These are phyloP conservation scores for Cyberlindnera petersonii DNA, from an alignment of 805 yeast genomes.

Conservation along the genomic window DNA sequence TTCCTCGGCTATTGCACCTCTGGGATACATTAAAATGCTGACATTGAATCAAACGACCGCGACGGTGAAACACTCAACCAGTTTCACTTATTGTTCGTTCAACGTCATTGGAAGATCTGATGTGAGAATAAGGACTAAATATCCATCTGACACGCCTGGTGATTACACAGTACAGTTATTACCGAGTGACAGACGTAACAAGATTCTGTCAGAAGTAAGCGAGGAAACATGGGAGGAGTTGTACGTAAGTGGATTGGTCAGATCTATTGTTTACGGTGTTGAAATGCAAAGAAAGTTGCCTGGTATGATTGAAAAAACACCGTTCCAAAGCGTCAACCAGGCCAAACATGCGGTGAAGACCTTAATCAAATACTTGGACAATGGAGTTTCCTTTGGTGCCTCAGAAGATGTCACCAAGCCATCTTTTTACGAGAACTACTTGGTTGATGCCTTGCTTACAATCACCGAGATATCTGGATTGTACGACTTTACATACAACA, in stretches of 20 bases:
- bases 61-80: slow-evolving; percentile 25
- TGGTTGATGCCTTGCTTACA: slow-evolving; percentile 66
- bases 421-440: slow-evolving; percentile 55
- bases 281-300: slow-evolving; percentile 54
- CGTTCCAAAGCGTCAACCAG: slow-evolving; percentile 17
- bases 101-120: slow-evolving; percentile 71
- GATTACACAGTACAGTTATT: slow-evolving; percentile 30
- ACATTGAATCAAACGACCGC: slow-evolving; percentile 23
- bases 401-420: slow-evolving; percentile 64
- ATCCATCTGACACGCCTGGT: slow-evolving; percentile 43
- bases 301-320: slow-evolving; percentile 52
- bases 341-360: slow-evolving; percentile 15
- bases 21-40: slow-evolving; percentile 42
- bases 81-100: slow-evolving; percentile 58
- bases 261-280: slow-evolving; percentile 50
- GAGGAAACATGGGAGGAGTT: slow-evolving; percentile 55
- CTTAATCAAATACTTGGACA: slow-evolving; percentile 21
- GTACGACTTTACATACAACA: slow-evolving; percentile 36
- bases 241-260: slow-evolving; percentile 51
- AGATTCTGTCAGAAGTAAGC: slow-evolving; percentile 30
- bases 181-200: slow-evolving; percentile 35
- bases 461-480: slow-evolving; percentile 38
- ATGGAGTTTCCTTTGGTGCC: slow-evolving; percentile 64
- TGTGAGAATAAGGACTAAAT: slow-evolving; percentile 58
- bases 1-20: slow-evolving; percentile 42